These are phyloP conservation scores for Naegleria gruberi DNA, from an alignment of 208 protist genomes.

Conservation along the genomic window DNA sequence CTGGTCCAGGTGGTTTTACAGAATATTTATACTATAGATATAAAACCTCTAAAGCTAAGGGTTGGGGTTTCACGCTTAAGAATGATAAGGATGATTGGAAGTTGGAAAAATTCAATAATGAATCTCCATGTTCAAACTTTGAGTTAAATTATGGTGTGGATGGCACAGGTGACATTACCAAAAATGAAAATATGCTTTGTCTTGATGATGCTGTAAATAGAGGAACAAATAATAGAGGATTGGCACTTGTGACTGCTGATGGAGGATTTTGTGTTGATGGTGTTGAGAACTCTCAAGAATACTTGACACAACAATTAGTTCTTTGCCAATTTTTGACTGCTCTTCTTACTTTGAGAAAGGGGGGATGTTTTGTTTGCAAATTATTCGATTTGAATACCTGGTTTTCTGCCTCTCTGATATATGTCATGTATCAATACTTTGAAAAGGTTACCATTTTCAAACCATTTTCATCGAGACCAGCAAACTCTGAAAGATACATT, in stretches of 20 bases:
- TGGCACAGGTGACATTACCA: constrained; percentile 40
- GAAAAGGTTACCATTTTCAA: constrained; percentile 39
- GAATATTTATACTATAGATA: constrained; percentile 17
- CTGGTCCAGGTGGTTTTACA: constrained; percentile 23
- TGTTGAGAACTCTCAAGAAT: constrained; percentile 38
- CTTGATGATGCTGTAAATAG: constrained; percentile 21
- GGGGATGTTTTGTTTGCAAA: constrained; percentile 48
- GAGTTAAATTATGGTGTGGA: constrained; percentile 11
- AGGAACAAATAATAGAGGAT: constrained; percentile 30
- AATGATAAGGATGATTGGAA: constrained; percentile 34
- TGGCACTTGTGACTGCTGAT: constrained; percentile 35
- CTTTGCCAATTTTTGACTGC: constrained; percentile 40
- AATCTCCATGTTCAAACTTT: constrained; percentile 10
- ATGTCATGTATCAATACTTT: constrained; percentile 35
- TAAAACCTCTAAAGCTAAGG: not conserved
- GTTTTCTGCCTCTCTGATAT: constrained; percentile 41
- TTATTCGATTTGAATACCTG: constrained; percentile 40
- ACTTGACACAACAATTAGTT: constrained; percentile 31
- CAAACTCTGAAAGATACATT: constrained; percentile 46
- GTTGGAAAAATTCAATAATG: constrained; percentile 33
- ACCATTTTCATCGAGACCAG: constrained; percentile 39
- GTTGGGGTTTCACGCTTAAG: constrained; percentile 42
- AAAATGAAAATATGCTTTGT: constrained; percentile 37
- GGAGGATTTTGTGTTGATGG: constrained; percentile 36
- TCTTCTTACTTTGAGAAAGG: constrained; percentile 28